Conservation (phyloP, 2,329 filamentous ascomycete genomes). For the Colletotrichum truncatum region DNA sequence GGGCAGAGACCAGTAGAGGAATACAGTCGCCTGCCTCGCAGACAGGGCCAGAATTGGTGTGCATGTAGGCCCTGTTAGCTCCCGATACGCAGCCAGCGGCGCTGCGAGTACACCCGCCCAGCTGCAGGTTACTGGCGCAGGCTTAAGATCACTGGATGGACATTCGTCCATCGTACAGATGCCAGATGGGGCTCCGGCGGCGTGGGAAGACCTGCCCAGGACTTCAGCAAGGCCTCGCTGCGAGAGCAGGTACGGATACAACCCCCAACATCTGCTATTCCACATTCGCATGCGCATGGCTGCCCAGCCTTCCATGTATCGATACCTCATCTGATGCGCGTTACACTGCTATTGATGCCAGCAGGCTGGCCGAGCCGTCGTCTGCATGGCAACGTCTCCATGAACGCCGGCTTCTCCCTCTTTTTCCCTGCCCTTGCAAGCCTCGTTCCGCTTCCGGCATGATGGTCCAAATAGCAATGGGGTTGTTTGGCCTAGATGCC, state of each 20-base stretch:
- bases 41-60: conserved; percentile 17
- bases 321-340: conserved; percentile 35
- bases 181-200: conserved; percentile 24
- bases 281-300: conserved; percentile 43
- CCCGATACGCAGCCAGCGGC: conserved; percentile 20
- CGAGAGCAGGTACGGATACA: conserved; percentile 31
- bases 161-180: conserved; percentile 28
- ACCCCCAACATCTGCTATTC: background rate
- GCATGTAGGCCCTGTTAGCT: conserved; percentile 25
- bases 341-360: background rate
- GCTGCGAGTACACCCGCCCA: conserved; percentile 14
- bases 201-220: conserved; percentile 8
- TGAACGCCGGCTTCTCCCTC: background rate
- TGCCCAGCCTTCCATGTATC: conserved; percentile 47
- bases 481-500: background rate
- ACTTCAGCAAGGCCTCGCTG: background rate
- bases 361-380: conserved; percentile 15
- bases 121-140: conserved; percentile 12
- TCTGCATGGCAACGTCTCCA: conserved; percentile 20
- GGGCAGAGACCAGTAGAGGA: conserved; percentile 16
- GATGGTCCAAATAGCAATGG: background rate
- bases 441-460: background rate
- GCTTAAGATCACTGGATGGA: conserved; percentile 6
- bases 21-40: conserved; percentile 1
- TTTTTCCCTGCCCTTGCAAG: background rate